Evolutionary conservation across 371 early-diverging fungal species (phyloP), one percentile per base, ranked within the genome.

Genomic region (Mortierella sp.): DNA sequence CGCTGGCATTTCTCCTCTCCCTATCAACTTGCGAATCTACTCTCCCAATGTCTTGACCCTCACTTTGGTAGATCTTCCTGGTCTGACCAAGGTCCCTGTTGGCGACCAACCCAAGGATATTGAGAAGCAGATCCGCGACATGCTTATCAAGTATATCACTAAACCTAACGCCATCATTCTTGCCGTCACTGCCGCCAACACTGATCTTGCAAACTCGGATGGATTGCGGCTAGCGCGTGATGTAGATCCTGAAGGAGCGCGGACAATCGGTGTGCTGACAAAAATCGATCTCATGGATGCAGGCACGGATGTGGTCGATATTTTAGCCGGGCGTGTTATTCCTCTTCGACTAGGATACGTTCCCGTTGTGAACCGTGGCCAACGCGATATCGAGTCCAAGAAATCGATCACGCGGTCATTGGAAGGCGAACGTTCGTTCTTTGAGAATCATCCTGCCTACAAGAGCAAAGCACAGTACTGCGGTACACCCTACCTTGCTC

Each of bases 231-330:
- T 97, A 23, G 98, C 98, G 9, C 88, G 95, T 45, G 97, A 97
- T 76, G 95, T 96, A 5, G 99, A 99, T 82, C 98, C 98, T 9
- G 97, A 98, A 59, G 97, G 98, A 48, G 83, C 92, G 25, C 89
- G 99, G 46, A 99, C 99, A 2, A 93, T 99, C 63, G 99, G 99
- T 80, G 99, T 99, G 18, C 82, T 99, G 70, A 99, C 99, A 57
- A 99, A 99, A 83, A 91, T 99, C 45, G 99, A 99, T 85, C 85
- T 99, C 58, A 98, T 99, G 99, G 99, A 99, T 84, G 90, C 90
- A 70, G 99, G 99, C n/a, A 98, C 99, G 4, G 98, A 99, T 82
- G 97, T 98, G 16, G 93, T 98, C 60, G 97, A 98, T 81, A 96
- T 99, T 73, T 88, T 99, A 64, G 97, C 98, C 28, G 97, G 97